Conservation (phyloP, 1,139 yeast species). For the Lodderomyces theae region DNA sequence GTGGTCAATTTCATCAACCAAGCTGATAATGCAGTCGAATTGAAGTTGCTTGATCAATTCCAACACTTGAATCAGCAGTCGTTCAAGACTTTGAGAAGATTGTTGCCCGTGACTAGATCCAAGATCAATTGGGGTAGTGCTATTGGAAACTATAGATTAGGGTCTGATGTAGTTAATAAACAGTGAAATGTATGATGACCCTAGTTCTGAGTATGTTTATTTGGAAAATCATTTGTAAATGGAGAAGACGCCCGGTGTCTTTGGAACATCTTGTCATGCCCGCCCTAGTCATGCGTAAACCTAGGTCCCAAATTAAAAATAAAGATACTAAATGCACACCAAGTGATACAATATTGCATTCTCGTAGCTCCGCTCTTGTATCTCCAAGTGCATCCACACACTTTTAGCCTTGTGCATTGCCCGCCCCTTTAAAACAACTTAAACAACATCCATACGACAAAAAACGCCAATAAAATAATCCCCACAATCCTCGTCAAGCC, state of each 20-base stretch:
- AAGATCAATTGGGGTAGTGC: slow-evolving; percentile 96
- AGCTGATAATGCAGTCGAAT: slow-evolving; percentile 63
- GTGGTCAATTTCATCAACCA: slow-evolving; percentile 53
- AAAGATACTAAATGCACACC: too few species aligned
- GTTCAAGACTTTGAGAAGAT: slow-evolving; percentile 84
- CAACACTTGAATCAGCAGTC: slow-evolving; percentile 71
- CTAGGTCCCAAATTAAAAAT: too few species aligned
- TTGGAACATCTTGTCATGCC: too few species aligned
- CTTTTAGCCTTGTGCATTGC: background rate
- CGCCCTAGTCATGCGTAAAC: too few species aligned
- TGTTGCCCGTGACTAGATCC: slow-evolving; percentile 86
- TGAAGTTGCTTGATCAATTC: slow-evolving; percentile 61
- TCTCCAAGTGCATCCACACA: background rate
- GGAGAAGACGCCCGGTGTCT: too few species aligned
- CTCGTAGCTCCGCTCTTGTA: too few species aligned
- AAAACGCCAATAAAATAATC: slow-evolving; percentile 54
- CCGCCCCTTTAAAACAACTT: slow-evolving; percentile 33
- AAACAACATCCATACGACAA: slow-evolving; percentile 65
- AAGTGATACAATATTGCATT: too few species aligned
- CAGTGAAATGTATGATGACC: too few species aligned
- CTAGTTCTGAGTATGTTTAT: too few species aligned
- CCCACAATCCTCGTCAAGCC: slow-evolving; percentile 43
- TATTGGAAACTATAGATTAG: slow-evolving; percentile 83
- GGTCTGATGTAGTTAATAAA: slow-evolving; percentile 69
- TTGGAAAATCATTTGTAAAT: too few species aligned